Conservation (phyloP, 768 basidiomycete species). For the Tulasnella sp. region DNA sequence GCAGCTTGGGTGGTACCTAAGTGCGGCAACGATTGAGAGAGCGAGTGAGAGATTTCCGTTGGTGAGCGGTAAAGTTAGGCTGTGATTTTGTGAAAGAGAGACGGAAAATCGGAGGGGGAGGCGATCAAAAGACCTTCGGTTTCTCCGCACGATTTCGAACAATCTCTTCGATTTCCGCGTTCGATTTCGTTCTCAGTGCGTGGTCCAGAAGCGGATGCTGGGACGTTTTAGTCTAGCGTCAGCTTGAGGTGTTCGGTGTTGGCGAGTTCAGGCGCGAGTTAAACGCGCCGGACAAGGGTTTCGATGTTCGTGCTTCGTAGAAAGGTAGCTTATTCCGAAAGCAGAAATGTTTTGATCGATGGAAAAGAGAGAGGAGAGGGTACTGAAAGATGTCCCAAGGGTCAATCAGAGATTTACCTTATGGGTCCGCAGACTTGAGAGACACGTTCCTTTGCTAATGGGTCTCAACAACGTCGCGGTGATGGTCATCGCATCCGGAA, state of each 20-base stretch:
- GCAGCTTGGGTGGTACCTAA: constrained; percentile 31
- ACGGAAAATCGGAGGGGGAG: no score
- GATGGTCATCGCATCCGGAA: not conserved
- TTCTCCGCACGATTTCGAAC: constrained; percentile 37
- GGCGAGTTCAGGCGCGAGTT: not conserved
- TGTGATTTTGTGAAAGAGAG: not conserved
- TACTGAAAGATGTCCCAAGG: not conserved
- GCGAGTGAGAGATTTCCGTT: not conserved
- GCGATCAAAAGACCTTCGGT: constrained; percentile 34
- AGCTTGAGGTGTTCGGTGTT: constrained; percentile 23
- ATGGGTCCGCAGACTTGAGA: not conserved
- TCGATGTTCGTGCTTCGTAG: not conserved
- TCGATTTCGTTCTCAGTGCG: constrained; percentile 29
- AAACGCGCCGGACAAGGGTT: constrained; percentile 3
- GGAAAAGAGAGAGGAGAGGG: not conserved
- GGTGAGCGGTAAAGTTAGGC: not conserved
- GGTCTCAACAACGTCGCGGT: not conserved
- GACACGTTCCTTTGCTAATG: not conserved
- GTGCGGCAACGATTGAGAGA: not conserved
- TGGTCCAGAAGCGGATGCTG: constrained; percentile 40
- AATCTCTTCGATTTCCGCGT: constrained; percentile 33
- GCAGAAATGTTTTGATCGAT: not conserved
- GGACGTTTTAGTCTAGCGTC: constrained; percentile 32
- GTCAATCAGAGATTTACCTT: not conserved
- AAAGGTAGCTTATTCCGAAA: not conserved